Evolutionary conservation across 345 rosid genomes (phyloP), one percentile per base, ranked within the genome.

Genomic region (Ailanthus altissimus): DNA sequence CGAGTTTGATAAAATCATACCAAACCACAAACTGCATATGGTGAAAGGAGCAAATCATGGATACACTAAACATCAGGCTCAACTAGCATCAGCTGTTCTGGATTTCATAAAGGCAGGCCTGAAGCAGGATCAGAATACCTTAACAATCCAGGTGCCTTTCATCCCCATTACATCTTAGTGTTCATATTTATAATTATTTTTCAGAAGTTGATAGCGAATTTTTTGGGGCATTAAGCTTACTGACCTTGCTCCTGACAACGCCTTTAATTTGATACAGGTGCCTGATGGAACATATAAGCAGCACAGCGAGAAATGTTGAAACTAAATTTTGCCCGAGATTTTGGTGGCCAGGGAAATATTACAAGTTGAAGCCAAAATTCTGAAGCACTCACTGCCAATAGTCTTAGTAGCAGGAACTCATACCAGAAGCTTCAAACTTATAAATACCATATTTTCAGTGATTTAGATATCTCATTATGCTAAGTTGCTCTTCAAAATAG

Each of bases 1-100:
- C 18, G 88, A 90, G 75, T 91, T 94, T 75, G 89, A 85, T 4
- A 92, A 91, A 84, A 82, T 91, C 81, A 91, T 92, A 79, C 83
- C 86, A 0, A 94, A 88, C 85, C 97, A 91, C 79, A 78, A 86
- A 74, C 74, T 92, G 68, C 86, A 85, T 42, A 85, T 91, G 45
- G 78, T 92, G 32, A 81, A 88, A 79, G 94, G 88, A 60, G 97
- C 97, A 18, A 63, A 92, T 81, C 97, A 91, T 81, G 75, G 80
- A 28, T 94, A 87, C 76, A 86, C 89, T 68, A 61, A 70, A 5
- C 91, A 92, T 81, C 95, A 91, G 81, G 46, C 80, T 50, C 83
- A 88, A 69, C 77, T 93, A 54, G 83, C 87, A 45, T 81, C 88
- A 5, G n/a, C 69, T 10, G 90, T 90, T 57, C 40, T 87, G 36